Percentiles rank a stretch among this genome's conserved stretches.
Conservation (phyloP, 257 asterid species). For the Solanum bulbocastanum region DNA sequence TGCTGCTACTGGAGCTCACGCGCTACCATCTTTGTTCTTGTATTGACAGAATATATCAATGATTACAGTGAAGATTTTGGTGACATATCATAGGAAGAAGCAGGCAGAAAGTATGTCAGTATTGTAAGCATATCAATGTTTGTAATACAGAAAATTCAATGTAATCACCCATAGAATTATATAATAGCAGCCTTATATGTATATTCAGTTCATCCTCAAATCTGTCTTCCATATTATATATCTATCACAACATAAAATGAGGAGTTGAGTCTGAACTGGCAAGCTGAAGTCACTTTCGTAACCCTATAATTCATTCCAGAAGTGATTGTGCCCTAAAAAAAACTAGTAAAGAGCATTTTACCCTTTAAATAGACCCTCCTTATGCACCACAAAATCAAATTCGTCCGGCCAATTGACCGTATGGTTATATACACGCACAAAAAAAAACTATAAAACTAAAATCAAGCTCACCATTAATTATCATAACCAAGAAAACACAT, state of each 20-base stretch:
- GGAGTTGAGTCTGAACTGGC: neutral
- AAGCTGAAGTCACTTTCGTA: neutral
- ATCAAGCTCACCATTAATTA: neutral
- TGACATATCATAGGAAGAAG: neutral
- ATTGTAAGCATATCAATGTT: neutral
- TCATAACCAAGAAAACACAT: neutral
- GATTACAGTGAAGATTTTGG: neutral
- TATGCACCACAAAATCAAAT: neutral
- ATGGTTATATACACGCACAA: neutral
- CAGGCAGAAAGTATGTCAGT: neutral
- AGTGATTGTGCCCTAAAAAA: neutral
- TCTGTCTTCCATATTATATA: neutral
- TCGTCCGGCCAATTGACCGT: neutral
- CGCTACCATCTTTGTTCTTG: neutral
- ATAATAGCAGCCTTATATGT: neutral
- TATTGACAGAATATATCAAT: neutral
- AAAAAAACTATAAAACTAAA: neutral
- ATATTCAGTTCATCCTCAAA: neutral
- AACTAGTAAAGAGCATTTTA: neutral
- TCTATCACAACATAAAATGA: neutral
- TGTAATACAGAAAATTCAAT: neutral
- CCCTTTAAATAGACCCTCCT: neutral
- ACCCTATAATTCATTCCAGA: neutral
- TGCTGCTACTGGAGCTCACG: neutral
- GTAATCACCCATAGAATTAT: neutral